Conservation (phyloP, 1,139 yeast genomes). For the Pichia sp. region DNA sequence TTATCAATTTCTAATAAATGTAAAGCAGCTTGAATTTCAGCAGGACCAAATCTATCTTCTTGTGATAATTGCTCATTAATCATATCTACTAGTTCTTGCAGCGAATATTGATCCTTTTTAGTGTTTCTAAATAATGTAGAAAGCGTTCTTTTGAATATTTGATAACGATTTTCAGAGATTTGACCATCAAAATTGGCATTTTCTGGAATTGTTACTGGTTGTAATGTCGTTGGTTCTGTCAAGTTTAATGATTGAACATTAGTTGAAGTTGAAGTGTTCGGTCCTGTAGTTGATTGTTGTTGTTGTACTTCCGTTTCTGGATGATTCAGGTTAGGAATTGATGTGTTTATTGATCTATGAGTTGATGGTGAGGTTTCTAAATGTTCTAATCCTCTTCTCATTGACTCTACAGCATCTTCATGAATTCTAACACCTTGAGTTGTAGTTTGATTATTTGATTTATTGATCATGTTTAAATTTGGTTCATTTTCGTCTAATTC, state of each 20-base stretch:
- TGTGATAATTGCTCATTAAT: slow-evolving; percentile 41
- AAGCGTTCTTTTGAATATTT: slow-evolving; percentile 26
- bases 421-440: slow-evolving; percentile 18
- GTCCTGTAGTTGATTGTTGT: not conserved
- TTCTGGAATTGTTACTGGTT: slow-evolving; percentile 26
- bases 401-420: slow-evolving; percentile 24
- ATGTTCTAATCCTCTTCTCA: slow-evolving; percentile 23
- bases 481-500: slow-evolving; percentile 10
- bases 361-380: slow-evolving; percentile 15
- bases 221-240: not conserved
- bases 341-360: not conserved
- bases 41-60: slow-evolving; percentile 51
- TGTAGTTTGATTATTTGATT: slow-evolving; percentile 5
- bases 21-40: slow-evolving; percentile 52
- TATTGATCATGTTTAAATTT: not conserved
- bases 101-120: slow-evolving; percentile 20
- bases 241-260: not conserved
- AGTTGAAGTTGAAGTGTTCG: not conserved
- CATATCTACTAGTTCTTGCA: slow-evolving; percentile 19
- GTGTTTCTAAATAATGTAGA: slow-evolving; percentile 25
- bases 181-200: slow-evolving; percentile 20
- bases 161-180: slow-evolving; percentile 29
- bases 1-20: slow-evolving; percentile 48
- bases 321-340: not conserved
- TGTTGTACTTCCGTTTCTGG: not conserved